phyloP scores from a whole-genome alignment of 768 basidiomycete species.

The Tulasnella sp. region DNA sequence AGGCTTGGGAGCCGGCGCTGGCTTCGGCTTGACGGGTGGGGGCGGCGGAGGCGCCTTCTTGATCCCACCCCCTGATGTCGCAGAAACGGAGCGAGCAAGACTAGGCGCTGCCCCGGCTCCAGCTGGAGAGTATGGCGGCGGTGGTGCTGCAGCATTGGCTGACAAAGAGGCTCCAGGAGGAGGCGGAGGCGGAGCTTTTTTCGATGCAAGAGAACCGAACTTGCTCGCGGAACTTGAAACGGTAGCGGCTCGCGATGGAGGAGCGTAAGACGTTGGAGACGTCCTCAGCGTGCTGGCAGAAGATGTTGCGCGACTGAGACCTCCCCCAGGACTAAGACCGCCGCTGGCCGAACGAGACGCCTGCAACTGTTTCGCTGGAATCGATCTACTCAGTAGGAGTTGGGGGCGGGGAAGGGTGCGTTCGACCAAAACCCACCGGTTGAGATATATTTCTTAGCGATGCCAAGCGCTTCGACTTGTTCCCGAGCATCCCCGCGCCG shows the following conservation, averaged over 20 bases:
- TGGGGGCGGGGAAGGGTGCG: conserved; percentile 2
- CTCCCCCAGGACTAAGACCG: neutral
- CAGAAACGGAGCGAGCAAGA: conserved; percentile 41
- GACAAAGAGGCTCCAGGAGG: conserved; percentile 48
- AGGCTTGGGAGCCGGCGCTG: conserved; percentile 58
- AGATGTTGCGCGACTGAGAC: neutral
- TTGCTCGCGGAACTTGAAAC: conserved; percentile 14
- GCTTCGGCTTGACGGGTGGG: conserved; percentile 87
- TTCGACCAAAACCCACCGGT: conserved; percentile 56
- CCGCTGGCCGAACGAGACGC: conserved; percentile 16
- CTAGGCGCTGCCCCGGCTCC: conserved; percentile 38
- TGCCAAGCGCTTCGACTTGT: conserved; percentile 73
- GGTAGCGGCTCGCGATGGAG: conserved; percentile 29
- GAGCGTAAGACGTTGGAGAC: neutral
- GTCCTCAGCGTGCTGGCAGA: neutral
- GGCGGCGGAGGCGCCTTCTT: conserved; percentile 90
- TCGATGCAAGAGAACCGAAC: conserved; percentile 29
- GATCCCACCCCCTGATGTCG: conserved; percentile 40
- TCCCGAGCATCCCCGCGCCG: conserved; percentile 83
- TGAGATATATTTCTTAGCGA: conserved; percentile 82
- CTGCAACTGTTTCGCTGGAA: conserved; percentile 1
- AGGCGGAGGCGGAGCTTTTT: conserved; percentile 40
- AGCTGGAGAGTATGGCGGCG: conserved; percentile 49
- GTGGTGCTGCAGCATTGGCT: conserved; percentile 48
- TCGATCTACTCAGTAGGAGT: neutral